Base-by-base conservation (phyloP, 208 protist genomes). In the Tritrichomonas musculus region DNA sequence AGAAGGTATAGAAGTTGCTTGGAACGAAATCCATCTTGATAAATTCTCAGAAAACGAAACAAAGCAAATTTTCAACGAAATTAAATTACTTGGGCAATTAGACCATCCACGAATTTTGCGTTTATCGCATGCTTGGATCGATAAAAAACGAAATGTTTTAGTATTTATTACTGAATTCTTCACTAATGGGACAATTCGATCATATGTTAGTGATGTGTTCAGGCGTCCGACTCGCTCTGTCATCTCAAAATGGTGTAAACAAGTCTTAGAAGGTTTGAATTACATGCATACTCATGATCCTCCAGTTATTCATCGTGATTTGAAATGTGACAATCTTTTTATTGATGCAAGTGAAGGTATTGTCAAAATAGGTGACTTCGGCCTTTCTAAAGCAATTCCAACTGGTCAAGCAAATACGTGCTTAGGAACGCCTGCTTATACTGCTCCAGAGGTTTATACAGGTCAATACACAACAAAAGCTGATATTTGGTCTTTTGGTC, bases 301-400 rank as follows among this genome's bases (percentile, higher is more conserved):
- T 27, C 88, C 88, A 30, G 88, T 92, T 27, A 92, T 92, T 25
- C 88, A 92, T 64, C 55, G 88, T 5, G 88, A 92, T 39, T 27
- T 92, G 1, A 92, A 92, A 55, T 92, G 88, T 66, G 88, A 92
- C 55, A 92, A 92, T 49, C 33, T 92, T 33, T 92, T 92, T 64
- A 92, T 92, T 27, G 88, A 92, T 36, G 88, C 55, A 2, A 92
- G 55, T 27, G 57, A 69, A 72, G 88, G 55, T 14, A 66, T 72
- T 66, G 88, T 92, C n/a, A 69, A 72, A 39, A 92, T 92, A n/a
- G 88, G 88, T 17, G 88, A 92, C 72, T 92, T 92, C 17, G 88
- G 88, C 13, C 17, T 92, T 20, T 92, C 55, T 53, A 92, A 69
- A 33, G 41, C 36, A 27, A 92, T 44, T 44, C 55, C 30, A 33